A percentile compares a stretch with the other conserved stretches of the same genome.
These are phyloP conservation scores for Coccomyxa sp. DNA, from an alignment of 139 green algal species.

Conservation along the genomic window DNA sequence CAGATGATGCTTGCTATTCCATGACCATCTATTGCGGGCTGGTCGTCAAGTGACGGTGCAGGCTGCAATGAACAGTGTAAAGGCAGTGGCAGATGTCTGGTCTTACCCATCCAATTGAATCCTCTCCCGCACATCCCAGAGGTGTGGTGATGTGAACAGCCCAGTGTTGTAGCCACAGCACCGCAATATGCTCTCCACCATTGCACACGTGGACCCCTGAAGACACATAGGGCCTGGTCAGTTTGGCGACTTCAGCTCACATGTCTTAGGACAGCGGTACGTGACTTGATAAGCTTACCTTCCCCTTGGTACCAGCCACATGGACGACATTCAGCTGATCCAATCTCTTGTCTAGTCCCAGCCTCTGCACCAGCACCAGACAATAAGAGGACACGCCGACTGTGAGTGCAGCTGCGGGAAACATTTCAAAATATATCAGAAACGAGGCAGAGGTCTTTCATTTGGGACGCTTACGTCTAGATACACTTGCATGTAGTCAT, in stretches of 20 bases:
- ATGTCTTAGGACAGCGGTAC: no score
- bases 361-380: not conserved
- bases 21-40: not conserved
- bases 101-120: conserved; percentile 71
- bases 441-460: no score
- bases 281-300: conserved; percentile 37
- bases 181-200: conserved; percentile 81
- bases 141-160: conserved; percentile 87
- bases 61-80: not conserved
- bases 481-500: conserved; percentile 69
- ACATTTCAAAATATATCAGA: no score
- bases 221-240: not conserved
- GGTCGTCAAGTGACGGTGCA: no score
- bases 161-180: conserved; percentile 72
- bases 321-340: conserved; percentile 73
- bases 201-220: conserved; percentile 82
- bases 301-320: conserved; percentile 91
- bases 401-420: not conserved
- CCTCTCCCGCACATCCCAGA: conserved; percentile 85
- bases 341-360: conserved; percentile 57
- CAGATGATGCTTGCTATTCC: no score
- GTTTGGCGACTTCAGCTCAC: no score
- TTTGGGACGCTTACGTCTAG: conserved; percentile 67
- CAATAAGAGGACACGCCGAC: not conserved
- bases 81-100: not conserved